These are phyloP conservation scores for Beauveria varroae DNA, from an alignment of 2,329 filamentous ascomycete species.

Conservation along the genomic window DNA sequence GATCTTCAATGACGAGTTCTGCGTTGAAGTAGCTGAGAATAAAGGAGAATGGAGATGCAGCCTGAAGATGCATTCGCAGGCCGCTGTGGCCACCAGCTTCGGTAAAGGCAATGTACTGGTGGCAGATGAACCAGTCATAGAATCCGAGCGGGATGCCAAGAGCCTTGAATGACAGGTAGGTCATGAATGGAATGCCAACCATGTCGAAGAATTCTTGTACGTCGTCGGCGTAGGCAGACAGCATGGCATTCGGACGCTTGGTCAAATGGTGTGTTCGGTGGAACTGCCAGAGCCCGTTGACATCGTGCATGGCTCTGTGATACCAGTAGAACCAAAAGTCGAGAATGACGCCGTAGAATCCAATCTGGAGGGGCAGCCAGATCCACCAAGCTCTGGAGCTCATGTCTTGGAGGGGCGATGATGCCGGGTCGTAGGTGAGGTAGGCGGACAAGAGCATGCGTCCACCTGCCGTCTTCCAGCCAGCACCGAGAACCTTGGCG, in stretches of 20 bases:
- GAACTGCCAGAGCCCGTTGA: constrained; percentile 30
- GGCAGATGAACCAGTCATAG: constrained; percentile 39
- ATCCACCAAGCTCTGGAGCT: constrained; percentile 21
- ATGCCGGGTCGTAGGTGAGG: constrained; percentile 22
- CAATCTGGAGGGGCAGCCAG: constrained; percentile 28
- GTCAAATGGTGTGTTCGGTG: constrained; percentile 36
- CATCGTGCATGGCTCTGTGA: constrained; percentile 33
- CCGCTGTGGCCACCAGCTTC: constrained; percentile 30
- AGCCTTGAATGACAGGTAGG: constrained; percentile 25
- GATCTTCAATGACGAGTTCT: constrained; percentile 33
- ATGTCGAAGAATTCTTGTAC: constrained; percentile 35
- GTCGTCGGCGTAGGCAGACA: constrained; percentile 31
- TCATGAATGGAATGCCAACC: constrained; percentile 29
- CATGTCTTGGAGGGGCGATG: constrained; percentile 17
- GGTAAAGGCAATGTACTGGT: constrained; percentile 32
- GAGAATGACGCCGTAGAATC: constrained; percentile 30
- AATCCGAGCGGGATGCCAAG: constrained; percentile 33
- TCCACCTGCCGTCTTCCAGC: constrained; percentile 24
- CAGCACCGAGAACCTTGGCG: constrained; percentile 22
- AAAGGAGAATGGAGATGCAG: constrained; percentile 24
- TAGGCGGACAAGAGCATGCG: constrained; percentile 25
- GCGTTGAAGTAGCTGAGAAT: constrained; percentile 23
- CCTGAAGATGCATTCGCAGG: constrained; percentile 26
- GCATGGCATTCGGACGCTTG: constrained; percentile 34
- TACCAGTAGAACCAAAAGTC: constrained; percentile 33